Evolutionary conservation across 768 basidiomycete genomes (phyloP).

Genomic region (Pleurotus giganteus): DNA sequence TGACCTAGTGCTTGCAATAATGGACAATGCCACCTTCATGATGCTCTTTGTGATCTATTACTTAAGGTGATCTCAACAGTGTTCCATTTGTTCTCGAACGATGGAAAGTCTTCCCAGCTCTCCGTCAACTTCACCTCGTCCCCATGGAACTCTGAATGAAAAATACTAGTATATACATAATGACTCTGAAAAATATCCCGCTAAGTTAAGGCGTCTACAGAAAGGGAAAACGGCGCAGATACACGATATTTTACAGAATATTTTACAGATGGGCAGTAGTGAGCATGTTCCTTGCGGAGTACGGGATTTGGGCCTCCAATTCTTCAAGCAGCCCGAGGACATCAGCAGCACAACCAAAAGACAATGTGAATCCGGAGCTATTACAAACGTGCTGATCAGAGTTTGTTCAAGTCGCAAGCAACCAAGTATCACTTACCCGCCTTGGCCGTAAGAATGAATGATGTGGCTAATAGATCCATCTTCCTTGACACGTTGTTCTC

Average conservation of each 20-base stretch:
- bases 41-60: not conserved
- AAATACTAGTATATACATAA: too few relatives aligned
- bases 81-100: too few relatives aligned
- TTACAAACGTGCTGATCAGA: not conserved
- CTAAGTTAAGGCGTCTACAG: too few relatives aligned
- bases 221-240: too few relatives aligned
- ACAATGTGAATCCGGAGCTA: constrained; percentile 21
- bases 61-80: too few relatives aligned
- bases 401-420: too few relatives aligned
- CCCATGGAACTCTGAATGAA: too few relatives aligned
- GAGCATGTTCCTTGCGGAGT: not conserved
- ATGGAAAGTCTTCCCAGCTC: too few relatives aligned
- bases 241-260: too few relatives aligned
- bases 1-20: not conserved
- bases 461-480: constrained; percentile 18
- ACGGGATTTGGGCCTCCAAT: constrained; percentile 10
- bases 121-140: too few relatives aligned
- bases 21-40: not conserved
- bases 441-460: constrained; percentile 25
- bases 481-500: constrained; percentile 17
- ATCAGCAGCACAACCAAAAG: constrained; percentile 23
- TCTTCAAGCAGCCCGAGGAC: constrained; percentile 16
- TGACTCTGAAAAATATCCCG: too few relatives aligned
- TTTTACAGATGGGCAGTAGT: constrained; percentile 3
- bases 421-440: constrained; percentile 13